A percentile compares a stretch with the other conserved stretches of the same genome.
Conservation (phyloP, 768 basidiomycete genomes). For the Kwoniella dendrophila region DNA sequence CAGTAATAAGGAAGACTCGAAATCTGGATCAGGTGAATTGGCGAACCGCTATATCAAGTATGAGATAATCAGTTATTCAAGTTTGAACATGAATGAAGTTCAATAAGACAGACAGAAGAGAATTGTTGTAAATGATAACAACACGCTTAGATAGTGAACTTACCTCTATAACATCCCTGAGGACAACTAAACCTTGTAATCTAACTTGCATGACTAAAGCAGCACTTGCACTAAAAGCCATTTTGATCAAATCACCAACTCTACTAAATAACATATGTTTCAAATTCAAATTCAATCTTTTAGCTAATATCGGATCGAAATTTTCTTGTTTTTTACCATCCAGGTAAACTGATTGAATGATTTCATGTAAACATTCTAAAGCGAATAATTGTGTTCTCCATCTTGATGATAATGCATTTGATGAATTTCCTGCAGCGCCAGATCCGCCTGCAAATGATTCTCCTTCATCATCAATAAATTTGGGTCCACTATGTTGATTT, state of each 20-base stretch:
- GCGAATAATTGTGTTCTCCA: conserved; percentile 98
- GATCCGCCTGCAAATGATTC: conserved; percentile 66
- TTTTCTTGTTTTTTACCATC: conserved; percentile 78
- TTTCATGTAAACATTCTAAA: conserved; percentile 84
- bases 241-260: conserved; percentile 89
- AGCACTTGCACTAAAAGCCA: conserved; percentile 96
- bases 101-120: not conserved
- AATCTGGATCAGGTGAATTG: conserved; percentile 83
- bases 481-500: conserved; percentile 37
- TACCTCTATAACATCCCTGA: conserved; percentile 91
- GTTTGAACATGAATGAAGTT: too few relatives aligned
- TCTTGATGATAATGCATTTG: conserved; percentile 61
- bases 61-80: too few relatives aligned
- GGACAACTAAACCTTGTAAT: conserved; percentile 81
- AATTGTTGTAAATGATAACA: too few relatives aligned
- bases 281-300: conserved; percentile 45
- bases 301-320: conserved; percentile 72
- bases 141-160: too few relatives aligned
- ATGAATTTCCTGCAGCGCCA: conserved; percentile 22
- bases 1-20: conserved; percentile 81
- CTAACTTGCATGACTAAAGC: conserved; percentile 96
- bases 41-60: conserved; percentile 72
- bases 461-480: conserved; percentile 82
- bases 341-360: conserved; percentile 75
- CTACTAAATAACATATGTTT: conserved; percentile 74